Base-by-base conservation (phyloP, 371 early-diverging fungal species). In the Saksenaea oblongispora region DNA sequence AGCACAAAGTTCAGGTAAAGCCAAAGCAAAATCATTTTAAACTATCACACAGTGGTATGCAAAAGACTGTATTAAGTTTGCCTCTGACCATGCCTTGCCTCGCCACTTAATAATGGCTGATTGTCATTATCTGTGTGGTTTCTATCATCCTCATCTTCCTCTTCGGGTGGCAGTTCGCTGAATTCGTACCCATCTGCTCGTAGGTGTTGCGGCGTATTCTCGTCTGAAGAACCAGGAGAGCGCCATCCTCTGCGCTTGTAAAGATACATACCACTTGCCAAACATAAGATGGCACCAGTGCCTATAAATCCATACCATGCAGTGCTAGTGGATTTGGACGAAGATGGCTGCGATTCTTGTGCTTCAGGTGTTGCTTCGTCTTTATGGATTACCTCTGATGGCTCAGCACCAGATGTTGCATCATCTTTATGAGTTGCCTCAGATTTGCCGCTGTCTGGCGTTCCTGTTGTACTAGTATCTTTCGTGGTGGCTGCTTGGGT, bases 171-270 rank as follows among this genome's bases (percentile, higher is more conserved):
- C 42, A 70, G 37, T 13, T 59, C 60, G 4, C 42, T 51, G 37
- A 70, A 70, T 41, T 70, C 70, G 39, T 70, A 70, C 1, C 51
- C 70, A 37, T 70, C 70, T 22, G 65, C 62, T 17, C 58, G 60
- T n/a, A 60, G 24, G 36, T 62, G 35, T 7, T 59, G 56, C 1
- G 56, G 27, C 18, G 63, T 63, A 18, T 65, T 66, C 18, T 70
- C 65, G 26, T 54, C 63, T 3, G 61, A 18, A 34, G 42, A 14
- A 0, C 55, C 44, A 22, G 69, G 44, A 0, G 56, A n/a, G 17
- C 62, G 66, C 70, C 70, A 70, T 3, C 41, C 35, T 17, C 65
- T 70, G 14, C 70, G 63, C 41, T 63, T 70, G 11, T 66, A 56
- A 9, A 70, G 55, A 47, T 70, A 70, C 60, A 70, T 51, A 22